Evolutionary conservation across 441 rosid species (phyloP).

Genomic region (Codiaeum variegatum): DNA sequence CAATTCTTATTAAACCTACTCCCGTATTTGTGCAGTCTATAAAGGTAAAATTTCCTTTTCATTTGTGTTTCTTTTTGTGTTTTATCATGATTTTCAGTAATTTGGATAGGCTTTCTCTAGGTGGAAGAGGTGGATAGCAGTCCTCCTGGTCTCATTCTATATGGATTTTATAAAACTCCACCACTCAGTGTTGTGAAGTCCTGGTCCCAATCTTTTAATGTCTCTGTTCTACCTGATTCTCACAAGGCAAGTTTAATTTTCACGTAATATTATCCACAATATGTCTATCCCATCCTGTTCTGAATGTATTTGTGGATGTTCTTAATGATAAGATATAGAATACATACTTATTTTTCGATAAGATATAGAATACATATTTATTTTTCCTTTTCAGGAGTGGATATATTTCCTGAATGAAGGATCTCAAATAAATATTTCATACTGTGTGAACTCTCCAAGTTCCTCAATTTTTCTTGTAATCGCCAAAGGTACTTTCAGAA

Average conservation of each 20-base stretch:
- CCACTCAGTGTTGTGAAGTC: conserved; percentile 43
- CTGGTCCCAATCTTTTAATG: conserved; percentile 43
- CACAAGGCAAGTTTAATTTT: conserved; percentile 48
- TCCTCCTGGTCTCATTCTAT: conserved; percentile 42
- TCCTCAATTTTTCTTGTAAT: conserved; percentile 53
- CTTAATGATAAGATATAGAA: conserved; percentile 5
- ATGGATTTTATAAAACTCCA: conserved; percentile 58
- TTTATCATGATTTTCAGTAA: conserved; percentile 14
- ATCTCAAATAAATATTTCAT: conserved; percentile 62
- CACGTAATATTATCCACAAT: not conserved
- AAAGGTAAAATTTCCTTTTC: conserved; percentile 44
- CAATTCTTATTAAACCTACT: conserved; percentile 54
- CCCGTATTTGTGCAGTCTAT: conserved; percentile 70
- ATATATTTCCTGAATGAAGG: conserved; percentile 55
- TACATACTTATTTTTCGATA: not conserved
- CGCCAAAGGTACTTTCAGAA: conserved; percentile 51
- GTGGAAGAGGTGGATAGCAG: conserved; percentile 47
- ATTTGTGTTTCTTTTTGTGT: conserved; percentile 2
- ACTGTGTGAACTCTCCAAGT: conserved; percentile 40
- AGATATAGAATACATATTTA: conserved; percentile 5
- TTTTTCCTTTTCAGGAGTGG: conserved; percentile 48
- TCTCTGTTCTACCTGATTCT: conserved; percentile 43
- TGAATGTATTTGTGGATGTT: conserved; percentile 5
- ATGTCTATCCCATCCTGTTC: conserved; percentile 3
- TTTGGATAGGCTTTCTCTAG: conserved; percentile 33